These are phyloP conservation scores for Pontederia paniculata DNA, from an alignment of 176 grass and related monocot species.

Conservation along the genomic window DNA sequence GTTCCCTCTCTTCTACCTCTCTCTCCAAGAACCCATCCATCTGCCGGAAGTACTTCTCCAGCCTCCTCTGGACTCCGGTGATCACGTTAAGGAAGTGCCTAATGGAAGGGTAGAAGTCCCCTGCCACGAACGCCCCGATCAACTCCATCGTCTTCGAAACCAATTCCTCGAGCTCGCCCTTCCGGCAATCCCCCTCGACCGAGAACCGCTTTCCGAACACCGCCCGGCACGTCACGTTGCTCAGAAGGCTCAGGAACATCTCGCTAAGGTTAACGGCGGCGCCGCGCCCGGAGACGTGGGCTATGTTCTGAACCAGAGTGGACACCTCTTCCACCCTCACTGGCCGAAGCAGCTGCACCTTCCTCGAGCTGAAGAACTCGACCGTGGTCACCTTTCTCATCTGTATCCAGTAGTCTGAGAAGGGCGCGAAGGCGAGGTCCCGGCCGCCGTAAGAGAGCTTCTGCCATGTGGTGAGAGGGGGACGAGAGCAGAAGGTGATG, in stretches of 20 bases:
- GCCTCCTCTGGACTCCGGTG: neutral
- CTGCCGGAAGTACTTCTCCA: slow-evolving; percentile 1
- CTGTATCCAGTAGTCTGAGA: too few relatives aligned
- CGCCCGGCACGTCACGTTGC: neutral
- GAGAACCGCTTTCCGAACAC: slow-evolving; percentile 5
- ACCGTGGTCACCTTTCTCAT: neutral
- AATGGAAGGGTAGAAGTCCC: neutral
- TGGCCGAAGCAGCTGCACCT: neutral
- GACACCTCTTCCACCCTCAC: slow-evolving; percentile 11
- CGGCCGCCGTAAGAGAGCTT: neutral
- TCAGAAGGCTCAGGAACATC: neutral
- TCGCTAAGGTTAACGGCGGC: slow-evolving; percentile 8
- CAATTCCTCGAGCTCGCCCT: neutral
- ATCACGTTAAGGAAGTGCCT: neutral
- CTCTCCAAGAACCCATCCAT: slow-evolving; percentile 12
- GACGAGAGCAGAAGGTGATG: slow-evolving; percentile 2
- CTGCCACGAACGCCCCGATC: neutral
- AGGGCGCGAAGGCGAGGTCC: slow-evolving; percentile 9
- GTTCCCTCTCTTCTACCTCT: neutral
- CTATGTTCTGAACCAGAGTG: neutral
- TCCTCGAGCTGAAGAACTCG: slow-evolving; percentile 3
- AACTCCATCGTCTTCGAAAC: neutral
- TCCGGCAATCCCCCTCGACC: neutral
- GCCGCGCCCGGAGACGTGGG: too few relatives aligned
- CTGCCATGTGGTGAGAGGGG: neutral